A percentile compares a stretch with the other conserved stretches of the same genome.
Evolutionary conservation across 2,329 filamentous ascomycete genomes (phyloP).

Genomic region (Colletotrichum sp.): DNA sequence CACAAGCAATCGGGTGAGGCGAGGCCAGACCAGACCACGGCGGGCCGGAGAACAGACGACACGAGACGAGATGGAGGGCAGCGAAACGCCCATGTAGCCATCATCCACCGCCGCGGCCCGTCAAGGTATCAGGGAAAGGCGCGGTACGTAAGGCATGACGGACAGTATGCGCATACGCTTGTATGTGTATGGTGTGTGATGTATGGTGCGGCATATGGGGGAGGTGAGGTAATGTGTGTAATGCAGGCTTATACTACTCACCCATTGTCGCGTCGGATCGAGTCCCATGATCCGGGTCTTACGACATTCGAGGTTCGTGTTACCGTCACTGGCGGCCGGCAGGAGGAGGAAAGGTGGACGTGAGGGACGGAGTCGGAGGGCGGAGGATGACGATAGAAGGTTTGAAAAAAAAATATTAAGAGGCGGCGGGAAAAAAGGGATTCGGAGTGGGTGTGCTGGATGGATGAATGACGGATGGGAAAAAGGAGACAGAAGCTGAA

Average conservation of each 20-base stretch:
- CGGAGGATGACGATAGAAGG: background rate
- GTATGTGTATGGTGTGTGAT: background rate
- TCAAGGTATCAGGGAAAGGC: background rate
- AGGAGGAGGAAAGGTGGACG: background rate
- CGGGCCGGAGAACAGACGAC: background rate
- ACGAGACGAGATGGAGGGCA: constrained; percentile 1
- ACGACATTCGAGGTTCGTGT: constrained; percentile 22
- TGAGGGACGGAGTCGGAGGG: background rate
- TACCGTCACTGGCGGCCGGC: constrained; percentile 1
- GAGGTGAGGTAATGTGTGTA: background rate
- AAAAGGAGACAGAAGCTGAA: background rate
- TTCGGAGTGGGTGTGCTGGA: background rate
- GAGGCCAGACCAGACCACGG: constrained; percentile 6
- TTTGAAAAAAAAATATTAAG: background rate
- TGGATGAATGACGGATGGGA: background rate
- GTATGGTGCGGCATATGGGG: background rate
- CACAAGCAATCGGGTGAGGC: background rate
- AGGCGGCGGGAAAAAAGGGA: background rate
- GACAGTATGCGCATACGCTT: background rate
- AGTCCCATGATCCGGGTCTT: constrained; percentile 36
- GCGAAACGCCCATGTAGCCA: background rate
- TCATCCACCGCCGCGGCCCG: background rate
- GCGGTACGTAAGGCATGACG: background rate
- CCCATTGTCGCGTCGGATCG: constrained; percentile 37
- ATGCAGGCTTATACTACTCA: constrained; percentile 27